These are phyloP conservation scores for Clonostachys chloroleuca DNA, from an alignment of 2,329 filamentous ascomycete species.

Conservation along the genomic window DNA sequence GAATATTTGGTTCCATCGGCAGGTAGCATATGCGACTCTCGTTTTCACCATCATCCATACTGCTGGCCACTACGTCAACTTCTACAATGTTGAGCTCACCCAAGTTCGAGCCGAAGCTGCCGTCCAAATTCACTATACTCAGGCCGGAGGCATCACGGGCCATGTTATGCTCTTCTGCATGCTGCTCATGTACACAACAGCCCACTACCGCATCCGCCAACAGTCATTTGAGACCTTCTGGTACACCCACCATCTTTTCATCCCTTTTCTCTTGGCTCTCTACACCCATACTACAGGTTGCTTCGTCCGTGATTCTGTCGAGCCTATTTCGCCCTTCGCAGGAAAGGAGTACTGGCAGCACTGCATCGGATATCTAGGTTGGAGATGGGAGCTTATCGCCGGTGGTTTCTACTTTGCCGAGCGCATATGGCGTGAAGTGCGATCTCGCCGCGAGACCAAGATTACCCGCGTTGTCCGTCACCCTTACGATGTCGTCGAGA, in stretches of 20 bases:
- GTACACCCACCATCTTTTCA: conserved; percentile 99
- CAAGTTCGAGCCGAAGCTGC: conserved; percentile 79
- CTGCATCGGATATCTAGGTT: conserved; percentile 92
- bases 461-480: conserved; percentile 94
- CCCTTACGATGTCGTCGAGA: conserved; percentile 95
- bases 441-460: conserved; percentile 75
- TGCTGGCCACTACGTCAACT: conserved; percentile 89
- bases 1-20: conserved; percentile 93
- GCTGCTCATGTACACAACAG: conserved; percentile 96
- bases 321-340: conserved; percentile 78
- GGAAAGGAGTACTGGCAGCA: conserved; percentile 81
- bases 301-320: conserved; percentile 81
- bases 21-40: conserved; percentile 85
- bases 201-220: conserved; percentile 88
- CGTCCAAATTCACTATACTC: conserved; percentile 84
- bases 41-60: conserved; percentile 79
- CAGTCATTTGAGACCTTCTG: conserved; percentile 98
- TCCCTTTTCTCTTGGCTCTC: conserved; percentile 87
- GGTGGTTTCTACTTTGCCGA: conserved; percentile 84
- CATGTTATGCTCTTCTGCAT: conserved; percentile 99
- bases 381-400: conserved; percentile 91
- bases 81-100: conserved; percentile 87
- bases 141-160: conserved; percentile 88
- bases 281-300: conserved; percentile 96
- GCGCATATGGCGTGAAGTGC: conserved; percentile 86